Evolutionary conservation across 2,329 filamentous ascomycete genomes (phyloP).

Genomic region (Colletotrichum sp.): DNA sequence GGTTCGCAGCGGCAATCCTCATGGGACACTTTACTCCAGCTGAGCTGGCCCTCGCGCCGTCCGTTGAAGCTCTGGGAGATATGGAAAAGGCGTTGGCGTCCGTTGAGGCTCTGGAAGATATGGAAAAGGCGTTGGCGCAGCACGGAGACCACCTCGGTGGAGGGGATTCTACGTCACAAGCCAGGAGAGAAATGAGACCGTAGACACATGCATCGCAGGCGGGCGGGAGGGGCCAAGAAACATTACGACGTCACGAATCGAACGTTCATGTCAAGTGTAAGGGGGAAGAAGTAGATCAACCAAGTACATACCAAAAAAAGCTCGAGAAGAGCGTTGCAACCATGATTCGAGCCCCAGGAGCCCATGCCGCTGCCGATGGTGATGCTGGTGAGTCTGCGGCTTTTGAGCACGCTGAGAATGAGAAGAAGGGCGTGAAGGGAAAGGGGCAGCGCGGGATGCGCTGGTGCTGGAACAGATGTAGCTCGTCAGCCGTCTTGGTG

Average conservation of each 20-base stretch:
- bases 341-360: neutral
- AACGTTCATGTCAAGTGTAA: neutral
- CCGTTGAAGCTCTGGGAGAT: neutral
- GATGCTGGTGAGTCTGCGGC: no score
- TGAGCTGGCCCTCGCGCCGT: constrained; percentile 30
- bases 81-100: no score
- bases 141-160: constrained; percentile 20
- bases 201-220: no score
- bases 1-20: constrained; percentile 36
- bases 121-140: constrained; percentile 28
- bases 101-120: constrained; percentile 28
- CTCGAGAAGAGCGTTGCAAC: neutral
- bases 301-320: neutral
- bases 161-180: no score
- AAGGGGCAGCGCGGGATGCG: no score
- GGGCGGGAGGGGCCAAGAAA: no score
- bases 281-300: neutral
- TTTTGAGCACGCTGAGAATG: no score
- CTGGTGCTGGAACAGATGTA: no score
- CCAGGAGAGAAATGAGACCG: no score
- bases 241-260: neutral
- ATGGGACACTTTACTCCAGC: constrained; percentile 28
- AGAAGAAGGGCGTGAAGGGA: no score
- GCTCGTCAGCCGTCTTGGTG: no score
- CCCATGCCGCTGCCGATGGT: no score